Percentiles rank a stretch among this genome's conserved stretches.
Evolutionary conservation across 139 green algal species (phyloP).

Genomic region (Closterium sp.): DNA sequence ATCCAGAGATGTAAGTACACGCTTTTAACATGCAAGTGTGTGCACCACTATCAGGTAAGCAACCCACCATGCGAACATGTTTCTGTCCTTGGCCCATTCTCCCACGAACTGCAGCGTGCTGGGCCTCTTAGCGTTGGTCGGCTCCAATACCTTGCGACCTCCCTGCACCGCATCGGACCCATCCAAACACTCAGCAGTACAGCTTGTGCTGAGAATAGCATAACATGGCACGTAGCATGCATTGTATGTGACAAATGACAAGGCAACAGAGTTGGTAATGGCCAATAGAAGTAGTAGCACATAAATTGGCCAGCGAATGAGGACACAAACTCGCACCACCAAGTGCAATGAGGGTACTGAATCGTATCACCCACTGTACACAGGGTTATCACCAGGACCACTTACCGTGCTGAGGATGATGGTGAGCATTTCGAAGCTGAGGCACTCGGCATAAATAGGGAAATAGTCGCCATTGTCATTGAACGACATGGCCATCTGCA

Average conservation of each 20-base stretch:
- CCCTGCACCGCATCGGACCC: background rate
- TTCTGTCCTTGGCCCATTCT: background rate
- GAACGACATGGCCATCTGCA: slow-evolving; percentile 26
- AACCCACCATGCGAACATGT: slow-evolving; percentile 13
- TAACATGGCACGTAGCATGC: too few species aligned
- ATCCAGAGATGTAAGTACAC: too few species aligned
- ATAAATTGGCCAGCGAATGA: background rate
- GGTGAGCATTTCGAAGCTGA: slow-evolving; percentile 51
- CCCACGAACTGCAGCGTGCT: background rate
- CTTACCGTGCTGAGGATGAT: slow-evolving; percentile 39
- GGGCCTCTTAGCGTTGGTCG: slow-evolving; percentile 8
- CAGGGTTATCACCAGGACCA: too few species aligned
- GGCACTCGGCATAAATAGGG: slow-evolving; percentile 54
- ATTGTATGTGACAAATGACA: too few species aligned
- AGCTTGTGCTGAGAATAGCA: too few species aligned
- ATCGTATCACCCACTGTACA: too few species aligned
- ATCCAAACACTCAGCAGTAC: background rate
- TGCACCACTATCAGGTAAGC: background rate
- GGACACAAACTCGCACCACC: too few species aligned
- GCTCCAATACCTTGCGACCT: background rate
- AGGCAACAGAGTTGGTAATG: too few species aligned
- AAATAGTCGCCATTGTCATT: slow-evolving; percentile 55
- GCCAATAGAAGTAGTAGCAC: too few species aligned
- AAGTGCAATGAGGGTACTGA: too few species aligned
- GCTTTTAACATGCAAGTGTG: too few species aligned